These are phyloP conservation scores for Keithomyces neogunnii DNA, from an alignment of 2,329 filamentous ascomycete genomes.

Conservation along the genomic window DNA sequence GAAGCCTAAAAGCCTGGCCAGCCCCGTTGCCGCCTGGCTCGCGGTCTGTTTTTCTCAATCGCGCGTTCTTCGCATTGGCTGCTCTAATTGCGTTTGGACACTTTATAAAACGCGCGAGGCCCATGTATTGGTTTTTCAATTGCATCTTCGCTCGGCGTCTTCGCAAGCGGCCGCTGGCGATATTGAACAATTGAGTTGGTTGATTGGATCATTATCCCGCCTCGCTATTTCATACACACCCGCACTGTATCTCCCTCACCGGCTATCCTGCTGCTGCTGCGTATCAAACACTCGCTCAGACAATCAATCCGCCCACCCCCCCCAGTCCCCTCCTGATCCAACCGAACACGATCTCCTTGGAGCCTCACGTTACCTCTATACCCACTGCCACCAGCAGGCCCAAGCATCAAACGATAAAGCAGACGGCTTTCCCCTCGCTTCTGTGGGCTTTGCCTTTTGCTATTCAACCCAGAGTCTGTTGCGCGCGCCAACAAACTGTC, in stretches of 20 bases:
- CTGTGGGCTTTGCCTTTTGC: background rate
- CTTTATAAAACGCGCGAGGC: background rate
- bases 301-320: background rate
- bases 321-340: background rate
- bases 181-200: slow-evolving; percentile 5
- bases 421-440: background rate
- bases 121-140: slow-evolving; percentile 2
- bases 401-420: slow-evolving; percentile 5
- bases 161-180: slow-evolving; percentile 1
- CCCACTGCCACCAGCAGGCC: background rate
- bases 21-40: background rate
- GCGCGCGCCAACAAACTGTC: background rate
- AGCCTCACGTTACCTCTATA: background rate
- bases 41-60: background rate
- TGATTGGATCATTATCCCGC: background rate
- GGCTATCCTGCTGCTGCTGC: background rate
- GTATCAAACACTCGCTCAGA: background rate
- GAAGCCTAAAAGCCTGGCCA: background rate
- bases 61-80: background rate
- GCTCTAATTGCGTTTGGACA: background rate
- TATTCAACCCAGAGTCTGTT: background rate
- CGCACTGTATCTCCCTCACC: background rate
- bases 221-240: background rate
- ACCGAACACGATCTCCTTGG: slow-evolving; percentile 1
- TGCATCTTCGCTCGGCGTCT: slow-evolving; percentile 2